Evolutionary conservation across 441 rosid genomes (phyloP).

Genomic region (Viola pubescens): DNA sequence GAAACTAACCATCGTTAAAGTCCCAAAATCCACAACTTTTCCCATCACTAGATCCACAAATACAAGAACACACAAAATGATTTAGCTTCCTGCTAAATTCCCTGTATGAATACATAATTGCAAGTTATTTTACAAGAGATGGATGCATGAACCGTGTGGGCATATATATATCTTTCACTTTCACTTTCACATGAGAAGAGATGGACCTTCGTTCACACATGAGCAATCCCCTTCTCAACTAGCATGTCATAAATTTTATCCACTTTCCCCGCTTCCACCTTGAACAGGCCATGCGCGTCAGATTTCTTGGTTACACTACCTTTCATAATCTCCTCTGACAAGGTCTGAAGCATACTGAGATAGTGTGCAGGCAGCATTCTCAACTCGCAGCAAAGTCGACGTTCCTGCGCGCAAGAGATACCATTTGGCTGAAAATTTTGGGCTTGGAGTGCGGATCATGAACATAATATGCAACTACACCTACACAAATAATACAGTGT

Average conservation of each 20-base stretch:
- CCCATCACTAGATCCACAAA: too few species aligned
- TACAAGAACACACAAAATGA: too few species aligned
- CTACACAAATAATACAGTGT: too few species aligned
- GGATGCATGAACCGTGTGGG: not conserved
- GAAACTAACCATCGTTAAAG: too few species aligned
- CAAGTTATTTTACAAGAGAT: not conserved
- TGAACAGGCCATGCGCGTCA: constrained; percentile 72
- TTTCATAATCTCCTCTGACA: constrained; percentile 52
- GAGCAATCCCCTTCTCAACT: constrained; percentile 54
- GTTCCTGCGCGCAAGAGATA: constrained; percentile 44
- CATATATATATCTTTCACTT: too few species aligned
- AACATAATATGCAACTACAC: not conserved
- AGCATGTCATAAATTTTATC: constrained; percentile 79
- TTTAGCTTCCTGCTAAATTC: too few species aligned
- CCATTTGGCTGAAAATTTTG: too few species aligned
- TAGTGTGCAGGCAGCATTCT: constrained; percentile 73
- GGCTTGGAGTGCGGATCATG: not conserved
- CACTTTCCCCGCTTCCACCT: constrained; percentile 69
- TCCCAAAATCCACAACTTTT: too few species aligned
- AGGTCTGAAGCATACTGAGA: constrained; percentile 61
- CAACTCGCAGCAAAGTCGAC: constrained; percentile 52
- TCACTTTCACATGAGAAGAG: not conserved
- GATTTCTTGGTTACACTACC: constrained; percentile 60
- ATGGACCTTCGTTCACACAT: constrained; percentile 18
- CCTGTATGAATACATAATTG: too few species aligned